Evolutionary conservation across 495 filamentous ascomycete species (phyloP).

Genomic region (Tuber magnatum): DNA sequence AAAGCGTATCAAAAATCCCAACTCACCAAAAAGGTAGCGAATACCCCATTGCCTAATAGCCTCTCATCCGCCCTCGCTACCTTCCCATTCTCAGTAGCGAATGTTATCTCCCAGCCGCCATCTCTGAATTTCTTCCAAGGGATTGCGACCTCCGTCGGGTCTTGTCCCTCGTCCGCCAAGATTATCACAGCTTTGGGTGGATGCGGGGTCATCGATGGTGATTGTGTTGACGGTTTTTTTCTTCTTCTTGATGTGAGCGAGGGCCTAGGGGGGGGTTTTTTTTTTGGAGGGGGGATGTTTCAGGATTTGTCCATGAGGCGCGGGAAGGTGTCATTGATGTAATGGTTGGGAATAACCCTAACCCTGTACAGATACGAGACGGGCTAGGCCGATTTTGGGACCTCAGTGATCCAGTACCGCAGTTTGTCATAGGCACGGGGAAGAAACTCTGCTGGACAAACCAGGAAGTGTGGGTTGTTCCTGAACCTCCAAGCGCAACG

Average conservation of each 20-base stretch:
- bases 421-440: background rate
- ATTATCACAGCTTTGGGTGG: slow-evolving; percentile 23
- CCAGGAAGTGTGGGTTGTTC: background rate
- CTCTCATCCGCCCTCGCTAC: slow-evolving; percentile 21
- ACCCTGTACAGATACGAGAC: background rate
- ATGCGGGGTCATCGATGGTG: background rate
- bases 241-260: background rate
- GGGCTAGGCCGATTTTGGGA: background rate
- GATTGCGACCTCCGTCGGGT: slow-evolving; percentile 27
- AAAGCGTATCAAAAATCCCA: background rate
- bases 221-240: background rate
- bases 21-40: slow-evolving; percentile 19
- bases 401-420: background rate
- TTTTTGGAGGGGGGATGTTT: background rate
- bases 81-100: slow-evolving; percentile 28
- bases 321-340: background rate
- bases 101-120: slow-evolving; percentile 23
- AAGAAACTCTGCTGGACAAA: background rate
- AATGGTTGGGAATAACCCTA: background rate
- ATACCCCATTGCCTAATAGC: slow-evolving; percentile 15
- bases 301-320: background rate
- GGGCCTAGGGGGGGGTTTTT: background rate
- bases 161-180: slow-evolving; percentile 26
- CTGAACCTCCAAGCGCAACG: background rate
- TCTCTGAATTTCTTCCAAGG: slow-evolving; percentile 24